Base-by-base conservation (phyloP, 2,329 filamentous ascomycete genomes). In the Colletotrichum falcatum region DNA sequence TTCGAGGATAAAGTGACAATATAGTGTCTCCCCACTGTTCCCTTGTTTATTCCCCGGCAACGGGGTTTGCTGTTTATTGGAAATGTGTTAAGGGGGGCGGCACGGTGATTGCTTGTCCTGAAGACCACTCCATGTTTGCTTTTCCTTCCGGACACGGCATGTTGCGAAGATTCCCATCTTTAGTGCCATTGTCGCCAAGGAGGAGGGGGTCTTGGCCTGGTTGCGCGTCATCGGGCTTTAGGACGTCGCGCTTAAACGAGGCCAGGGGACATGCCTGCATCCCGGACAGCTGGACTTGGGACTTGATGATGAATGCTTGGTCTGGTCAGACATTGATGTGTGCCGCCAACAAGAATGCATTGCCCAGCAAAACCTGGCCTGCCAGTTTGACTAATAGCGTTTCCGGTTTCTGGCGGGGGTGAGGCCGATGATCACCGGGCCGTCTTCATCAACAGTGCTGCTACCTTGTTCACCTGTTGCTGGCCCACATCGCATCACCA, bases 31-130 rank as follows among this genome's bases (percentile, higher is more conserved):
- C 42, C 68, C 58, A 68, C 58, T 20, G 18, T n/a, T 70, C 46
- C 59, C 58, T 68, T 68, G 67, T 63, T 68, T 71, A 71, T 68
- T 68, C 59, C 48, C 64, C 51, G 64, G 62, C 53, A 44, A 55
- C 48, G 46, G 59, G 18, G 68, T 71, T 63, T 71, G 53, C 53
- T 54, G 44, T 71, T 63, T 54, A 71, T 59, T 37, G 63, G 59
- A 14, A 23, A 42, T 35, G 64, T 48, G 37, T 28, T 28, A 23
- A 44, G 39, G 49, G 37, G n/a, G 33, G 44, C 59, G 39, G 23
- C 46, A 28, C 35, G 28, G 30, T 53, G n/a, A 16, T 59, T 54
- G n/a, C 61, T 46, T n/a, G 26, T 33, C 58, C 37, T 12, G 44
- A 26, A 37, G 26, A 23, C 63, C 44, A 14, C 6, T 42, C 23